phyloP scores from a whole-genome alignment of 192 early-diverging fungal species.

The Coemansia sp. region DNA sequence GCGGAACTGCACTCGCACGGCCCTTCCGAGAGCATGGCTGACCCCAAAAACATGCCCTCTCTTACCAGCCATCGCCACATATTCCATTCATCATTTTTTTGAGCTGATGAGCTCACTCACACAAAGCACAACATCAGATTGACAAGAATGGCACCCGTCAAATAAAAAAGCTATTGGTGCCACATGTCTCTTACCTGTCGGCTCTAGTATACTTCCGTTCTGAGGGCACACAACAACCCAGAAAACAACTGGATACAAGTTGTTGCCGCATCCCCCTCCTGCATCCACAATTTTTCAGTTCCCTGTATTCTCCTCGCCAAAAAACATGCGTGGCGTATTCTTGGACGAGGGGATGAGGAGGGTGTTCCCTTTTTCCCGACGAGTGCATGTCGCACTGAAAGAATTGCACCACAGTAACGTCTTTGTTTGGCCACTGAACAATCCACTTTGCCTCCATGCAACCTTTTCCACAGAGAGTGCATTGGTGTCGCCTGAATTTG shows the following conservation, averaged over 20 bases:
- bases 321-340: not conserved
- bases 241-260: no score
- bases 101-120: not conserved
- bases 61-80: conserved; percentile 3
- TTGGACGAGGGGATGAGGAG: not conserved
- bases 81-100: not conserved
- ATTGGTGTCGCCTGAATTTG: not conserved
- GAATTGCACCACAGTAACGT: not conserved
- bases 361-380: not conserved
- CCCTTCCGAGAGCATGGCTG: not conserved
- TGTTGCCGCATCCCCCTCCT: not conserved
- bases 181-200: not conserved
- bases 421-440: not conserved
- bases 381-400: not conserved
- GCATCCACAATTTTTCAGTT: not conserved
- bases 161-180: not conserved
- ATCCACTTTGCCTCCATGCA: not conserved
- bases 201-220: not conserved
- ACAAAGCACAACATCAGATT: no score
- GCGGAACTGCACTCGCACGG: not conserved
- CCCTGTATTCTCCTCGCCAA: not conserved
- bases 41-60: not conserved
- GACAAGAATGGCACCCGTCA: no score
- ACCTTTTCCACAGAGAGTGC: not conserved
- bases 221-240: no score